phyloP scores from a whole-genome alignment of 345 rosid species.

The Euphorbia lathyris region DNA sequence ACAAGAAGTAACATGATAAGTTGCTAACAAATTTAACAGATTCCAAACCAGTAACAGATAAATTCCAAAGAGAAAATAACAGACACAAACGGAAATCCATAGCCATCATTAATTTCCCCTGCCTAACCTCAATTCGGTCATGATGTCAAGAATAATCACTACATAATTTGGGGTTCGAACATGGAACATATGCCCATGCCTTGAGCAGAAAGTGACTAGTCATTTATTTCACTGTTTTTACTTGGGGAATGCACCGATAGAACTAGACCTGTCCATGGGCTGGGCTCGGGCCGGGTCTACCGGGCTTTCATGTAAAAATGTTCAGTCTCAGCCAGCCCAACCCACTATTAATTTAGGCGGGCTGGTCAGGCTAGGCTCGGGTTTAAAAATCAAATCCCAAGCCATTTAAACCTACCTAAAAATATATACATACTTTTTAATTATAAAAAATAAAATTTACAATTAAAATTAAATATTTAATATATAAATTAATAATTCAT shows the following conservation, averaged over 20 bases:
- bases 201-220: background rate
- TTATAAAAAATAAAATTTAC: no score
- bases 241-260: background rate
- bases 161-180: background rate
- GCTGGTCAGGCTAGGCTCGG: no score
- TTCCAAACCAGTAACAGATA: background rate
- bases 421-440: no score
- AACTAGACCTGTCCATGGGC: no score
- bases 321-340: no score
- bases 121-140: background rate
- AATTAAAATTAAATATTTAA: no score
- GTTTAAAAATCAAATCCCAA: no score
- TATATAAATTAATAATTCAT: no score
- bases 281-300: no score
- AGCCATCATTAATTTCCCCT: background rate
- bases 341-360: no score
- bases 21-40: conserved; percentile 9
- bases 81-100: background rate
- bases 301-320: no score
- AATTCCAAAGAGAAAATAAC: background rate
- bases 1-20: background rate
- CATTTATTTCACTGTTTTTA: background rate
- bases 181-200: background rate
- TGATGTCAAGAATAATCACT: background rate
- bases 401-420: no score